Conservation (phyloP, 495 filamentous ascomycete genomes). For the Penicillium ucsense region DNA sequence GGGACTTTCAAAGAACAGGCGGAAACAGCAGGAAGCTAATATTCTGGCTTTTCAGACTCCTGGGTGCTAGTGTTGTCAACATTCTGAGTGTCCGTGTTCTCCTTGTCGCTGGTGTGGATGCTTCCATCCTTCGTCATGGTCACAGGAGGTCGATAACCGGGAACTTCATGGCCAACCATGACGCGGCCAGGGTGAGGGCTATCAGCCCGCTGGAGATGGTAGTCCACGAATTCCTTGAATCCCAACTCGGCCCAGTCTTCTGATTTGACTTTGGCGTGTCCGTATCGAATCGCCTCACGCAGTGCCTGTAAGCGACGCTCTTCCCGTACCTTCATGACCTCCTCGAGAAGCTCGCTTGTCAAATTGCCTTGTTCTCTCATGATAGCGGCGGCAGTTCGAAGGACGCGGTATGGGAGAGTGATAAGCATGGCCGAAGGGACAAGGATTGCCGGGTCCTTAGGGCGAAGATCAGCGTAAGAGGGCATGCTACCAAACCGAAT, state of each 20-base stretch:
- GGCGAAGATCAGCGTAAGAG: constrained; percentile 4
- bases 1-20: no score
- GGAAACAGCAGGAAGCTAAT: no score
- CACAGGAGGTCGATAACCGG: no score
- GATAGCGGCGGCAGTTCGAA: constrained; percentile 8
- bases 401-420: constrained; percentile 10
- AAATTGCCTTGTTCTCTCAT: constrained; percentile 7
- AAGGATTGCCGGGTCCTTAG: constrained; percentile 5
- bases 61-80: no score
- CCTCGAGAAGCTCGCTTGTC: constrained; percentile 4
- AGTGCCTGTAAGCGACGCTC: constrained; percentile 18
- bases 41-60: no score
- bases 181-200: no score
- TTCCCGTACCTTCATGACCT: constrained; percentile 19
- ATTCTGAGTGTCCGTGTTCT: no score
- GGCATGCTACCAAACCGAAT: constrained; percentile 12
- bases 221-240: constrained; percentile 7
- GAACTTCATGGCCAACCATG: no score
- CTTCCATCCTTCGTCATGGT: no score
- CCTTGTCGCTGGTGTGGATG: no score
- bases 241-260: constrained; percentile 3
- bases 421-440: constrained; percentile 18
- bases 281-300: not conserved
- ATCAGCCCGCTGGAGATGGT: no score
- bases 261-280: not conserved